A percentile compares a stretch with the other conserved stretches of the same genome.
Evolutionary conservation across 108 stramenopile genomes (phyloP).

Genomic region (Pelagomonas calceolata): DNA sequence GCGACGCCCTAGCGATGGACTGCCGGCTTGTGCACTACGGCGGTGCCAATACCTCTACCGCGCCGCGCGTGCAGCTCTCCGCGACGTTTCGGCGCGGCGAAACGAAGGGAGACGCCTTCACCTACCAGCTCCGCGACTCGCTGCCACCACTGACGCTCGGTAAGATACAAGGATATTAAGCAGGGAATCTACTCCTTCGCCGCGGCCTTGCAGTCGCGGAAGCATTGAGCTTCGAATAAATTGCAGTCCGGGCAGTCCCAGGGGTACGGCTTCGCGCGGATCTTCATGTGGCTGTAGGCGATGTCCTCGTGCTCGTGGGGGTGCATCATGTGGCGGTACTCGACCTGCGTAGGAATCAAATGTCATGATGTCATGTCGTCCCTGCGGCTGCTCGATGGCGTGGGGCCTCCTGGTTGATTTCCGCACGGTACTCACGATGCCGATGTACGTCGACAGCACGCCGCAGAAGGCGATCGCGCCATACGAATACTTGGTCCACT

Average conservation of each 20-base stretch:
- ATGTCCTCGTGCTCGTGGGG: not conserved
- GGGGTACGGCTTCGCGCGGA: conserved; percentile 19
- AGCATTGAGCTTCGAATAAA: conserved; percentile 15
- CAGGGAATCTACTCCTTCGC: too few species aligned
- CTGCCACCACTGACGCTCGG: too few species aligned
- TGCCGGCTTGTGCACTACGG: too few species aligned
- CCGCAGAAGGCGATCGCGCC: conserved; percentile 1
- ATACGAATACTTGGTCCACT: conserved; percentile 13
- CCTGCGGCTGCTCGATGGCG: not conserved
- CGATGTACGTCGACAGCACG: not conserved
- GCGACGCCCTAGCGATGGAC: too few species aligned
- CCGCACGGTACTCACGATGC: not conserved
- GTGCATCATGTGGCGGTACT: not conserved
- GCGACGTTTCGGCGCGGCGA: too few species aligned
- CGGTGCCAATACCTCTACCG: too few species aligned
- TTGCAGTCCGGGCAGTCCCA: conserved; percentile 24
- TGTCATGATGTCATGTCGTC: not conserved
- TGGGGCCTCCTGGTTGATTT: not conserved
- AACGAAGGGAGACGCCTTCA: too few species aligned
- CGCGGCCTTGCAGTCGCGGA: conserved; percentile 5
- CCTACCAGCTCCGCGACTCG: too few species aligned
- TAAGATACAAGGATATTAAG: too few species aligned
- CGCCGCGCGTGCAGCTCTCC: too few species aligned
- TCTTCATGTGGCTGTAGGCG: conserved; percentile 5
- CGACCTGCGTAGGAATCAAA: too few species aligned